Percentiles rank a stretch among this genome's conserved stretches.
phyloP scores from a whole-genome alignment of 345 rosid species.

The Cardamine chenopodiifolia region DNA sequence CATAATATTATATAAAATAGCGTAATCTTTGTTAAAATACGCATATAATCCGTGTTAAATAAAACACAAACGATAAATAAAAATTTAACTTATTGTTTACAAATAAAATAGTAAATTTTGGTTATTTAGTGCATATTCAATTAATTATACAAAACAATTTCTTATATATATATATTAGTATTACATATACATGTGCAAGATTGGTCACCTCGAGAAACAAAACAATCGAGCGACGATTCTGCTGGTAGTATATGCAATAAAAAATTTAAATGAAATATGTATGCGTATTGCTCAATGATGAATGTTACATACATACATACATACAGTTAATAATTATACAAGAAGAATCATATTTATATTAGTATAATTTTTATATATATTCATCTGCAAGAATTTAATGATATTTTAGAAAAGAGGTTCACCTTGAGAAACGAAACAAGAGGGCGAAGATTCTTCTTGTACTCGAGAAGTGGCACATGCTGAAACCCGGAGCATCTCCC shows the following conservation, averaged over 20 bases:
- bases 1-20: no score
- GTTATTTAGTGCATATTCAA: no score
- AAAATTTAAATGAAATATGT: no score
- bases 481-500: constrained; percentile 81
- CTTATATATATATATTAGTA: no score
- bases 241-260: background rate
- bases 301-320: background rate
- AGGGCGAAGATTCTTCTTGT: constrained; percentile 63
- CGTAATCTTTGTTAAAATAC: no score
- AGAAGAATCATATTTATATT: background rate
- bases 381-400: constrained; percentile 26
- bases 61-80: no score
- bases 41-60: no score
- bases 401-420: background rate
- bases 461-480: constrained; percentile 85
- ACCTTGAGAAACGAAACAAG: constrained; percentile 78
- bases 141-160: no score
- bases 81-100: no score
- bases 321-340: background rate
- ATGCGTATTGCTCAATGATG: no score
- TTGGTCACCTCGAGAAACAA: background rate
- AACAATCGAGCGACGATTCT: background rate
- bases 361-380: background rate
- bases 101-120: no score
- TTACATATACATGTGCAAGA: no score